These are phyloP conservation scores for Raffaelea deltoideospora DNA, from an alignment of 2,329 filamentous ascomycete genomes.

Conservation along the genomic window DNA sequence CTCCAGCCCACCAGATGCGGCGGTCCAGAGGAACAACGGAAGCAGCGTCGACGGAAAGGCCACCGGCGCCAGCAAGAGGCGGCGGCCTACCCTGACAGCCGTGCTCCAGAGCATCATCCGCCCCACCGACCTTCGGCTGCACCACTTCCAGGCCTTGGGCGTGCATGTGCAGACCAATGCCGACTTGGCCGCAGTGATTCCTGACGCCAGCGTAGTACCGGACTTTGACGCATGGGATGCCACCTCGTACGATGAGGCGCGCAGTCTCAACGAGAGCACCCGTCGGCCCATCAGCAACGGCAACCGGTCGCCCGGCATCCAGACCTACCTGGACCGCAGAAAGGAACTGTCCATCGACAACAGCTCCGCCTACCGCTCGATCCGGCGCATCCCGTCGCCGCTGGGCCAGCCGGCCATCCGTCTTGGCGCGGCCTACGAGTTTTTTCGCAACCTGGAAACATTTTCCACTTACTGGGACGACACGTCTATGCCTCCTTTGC, in stretches of 20 bases:
- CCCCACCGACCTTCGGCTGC: conserved; percentile 29
- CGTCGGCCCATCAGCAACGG: conserved; percentile 35
- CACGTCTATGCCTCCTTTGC: conserved; percentile 26
- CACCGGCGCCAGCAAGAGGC: conserved; percentile 1
- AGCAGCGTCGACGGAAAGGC: too few species aligned
- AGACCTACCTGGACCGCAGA: conserved; percentile 42
- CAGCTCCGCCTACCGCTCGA: conserved; percentile 43
- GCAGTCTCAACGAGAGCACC: conserved; percentile 31
- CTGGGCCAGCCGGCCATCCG: conserved; percentile 37
- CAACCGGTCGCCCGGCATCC: conserved; percentile 38
- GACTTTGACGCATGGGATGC: conserved; percentile 36
- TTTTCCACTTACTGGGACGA: conserved; percentile 49
- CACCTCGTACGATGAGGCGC: conserved; percentile 32
- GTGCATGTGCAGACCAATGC: conserved; percentile 38
- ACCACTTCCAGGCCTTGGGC: conserved; percentile 42
- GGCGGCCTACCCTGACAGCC: conserved; percentile 29
- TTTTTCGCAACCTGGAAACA: conserved; percentile 46
- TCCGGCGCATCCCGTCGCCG: conserved; percentile 38
- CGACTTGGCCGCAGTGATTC: conserved; percentile 32
- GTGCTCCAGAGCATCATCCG: conserved; percentile 40
- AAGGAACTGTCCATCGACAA: conserved; percentile 41
- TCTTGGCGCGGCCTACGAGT: conserved; percentile 50
- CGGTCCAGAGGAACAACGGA: too few species aligned
- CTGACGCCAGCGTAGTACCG: conserved; percentile 36
- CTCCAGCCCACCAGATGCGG: too few species aligned